A percentile compares a stretch with the other conserved stretches of the same genome.
Evolutionary conservation across 106 monocot genomes (phyloP).

Genomic region (Acorus calamus): DNA sequence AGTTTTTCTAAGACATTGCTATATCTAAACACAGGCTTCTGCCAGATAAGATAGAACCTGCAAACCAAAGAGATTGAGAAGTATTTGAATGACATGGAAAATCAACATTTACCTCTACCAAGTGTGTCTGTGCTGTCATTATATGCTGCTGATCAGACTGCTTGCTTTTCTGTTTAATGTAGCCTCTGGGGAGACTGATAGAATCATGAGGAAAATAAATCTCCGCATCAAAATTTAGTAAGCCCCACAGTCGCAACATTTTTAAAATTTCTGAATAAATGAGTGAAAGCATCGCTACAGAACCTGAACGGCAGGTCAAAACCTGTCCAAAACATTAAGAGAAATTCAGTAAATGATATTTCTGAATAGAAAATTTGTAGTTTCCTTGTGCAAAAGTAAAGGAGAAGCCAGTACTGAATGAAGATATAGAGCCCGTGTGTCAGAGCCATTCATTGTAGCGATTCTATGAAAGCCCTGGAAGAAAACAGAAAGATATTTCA

Average conservation of each 20-base stretch:
- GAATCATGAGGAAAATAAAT: conserved; percentile 46
- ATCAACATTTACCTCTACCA: conserved; percentile 31
- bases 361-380: neutral
- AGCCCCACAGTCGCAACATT: conserved; percentile 27
- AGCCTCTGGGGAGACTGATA: conserved; percentile 44
- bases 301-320: conserved; percentile 55
- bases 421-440: conserved; percentile 48
- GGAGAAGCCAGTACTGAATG: conserved; percentile 33
- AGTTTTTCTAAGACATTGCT: too few relatives aligned
- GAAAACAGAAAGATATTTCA: neutral
- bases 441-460: conserved; percentile 10
- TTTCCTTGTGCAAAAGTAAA: neutral
- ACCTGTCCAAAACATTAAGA: conserved; percentile 21
- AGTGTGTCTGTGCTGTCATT: conserved; percentile 38
- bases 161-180: conserved; percentile 41
- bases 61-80: too few relatives aligned
- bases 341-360: neutral
- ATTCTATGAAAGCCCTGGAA: conserved; percentile 44
- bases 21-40: too few relatives aligned
- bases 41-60: too few relatives aligned
- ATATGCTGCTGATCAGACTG: conserved; percentile 45
- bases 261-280: conserved; percentile 64
- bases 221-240: conserved; percentile 57
- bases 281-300: conserved; percentile 41
- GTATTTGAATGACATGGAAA: too few relatives aligned